Evolutionary conservation across 1,284 basidiomycete genomes (phyloP), one percentile per base, ranked within the genome.

Genomic region (Malassezia furfur): DNA sequence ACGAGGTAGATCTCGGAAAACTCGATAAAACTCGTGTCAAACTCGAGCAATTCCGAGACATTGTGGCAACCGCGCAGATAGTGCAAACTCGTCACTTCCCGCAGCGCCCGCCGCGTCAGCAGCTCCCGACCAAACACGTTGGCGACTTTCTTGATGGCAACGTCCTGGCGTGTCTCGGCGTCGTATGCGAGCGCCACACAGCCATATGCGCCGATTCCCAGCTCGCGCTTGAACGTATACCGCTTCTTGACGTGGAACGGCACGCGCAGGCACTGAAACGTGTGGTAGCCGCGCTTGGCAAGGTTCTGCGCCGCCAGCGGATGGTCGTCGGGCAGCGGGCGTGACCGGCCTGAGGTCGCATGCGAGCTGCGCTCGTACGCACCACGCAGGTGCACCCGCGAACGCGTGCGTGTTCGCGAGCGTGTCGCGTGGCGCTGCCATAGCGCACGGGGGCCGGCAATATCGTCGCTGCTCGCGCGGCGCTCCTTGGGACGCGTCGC

Each of bases 101-200:
- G 61, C 8, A 74, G 56, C 2, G 70, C 69, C 25, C 72, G 60
- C 7, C 72, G 57, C 4, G 70, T 68, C 10, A 74, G 55, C 17
- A 74, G 66, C 28, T 72, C 72, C 30, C 67, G 63, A 9, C 70
- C 72, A 52, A 74, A 74, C 32, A 74, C 64, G 44, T 67, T 61
- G 17, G 67, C 66, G 7, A 74, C 66, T 54, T 72, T 71, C 48
- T 74, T 74, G 67, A 74, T 71, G 47, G 72, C 72, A 11, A 74
- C 72, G 19, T 74, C 68, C 57, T 60, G 65, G 15, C 66, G 64
- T 21, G 68, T 56, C 45, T 66, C 57, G 35, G 59, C 47, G 46
- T 74, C 72, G 22, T 62, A 58, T 9, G 65, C 65, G 7, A 74
- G 60, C 5, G 72, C 72, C 2, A 74, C 72, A 39, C 70, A 74